Evolutionary conservation across 768 basidiomycete genomes (phyloP).

Genomic region (Trametes maxima): DNA sequence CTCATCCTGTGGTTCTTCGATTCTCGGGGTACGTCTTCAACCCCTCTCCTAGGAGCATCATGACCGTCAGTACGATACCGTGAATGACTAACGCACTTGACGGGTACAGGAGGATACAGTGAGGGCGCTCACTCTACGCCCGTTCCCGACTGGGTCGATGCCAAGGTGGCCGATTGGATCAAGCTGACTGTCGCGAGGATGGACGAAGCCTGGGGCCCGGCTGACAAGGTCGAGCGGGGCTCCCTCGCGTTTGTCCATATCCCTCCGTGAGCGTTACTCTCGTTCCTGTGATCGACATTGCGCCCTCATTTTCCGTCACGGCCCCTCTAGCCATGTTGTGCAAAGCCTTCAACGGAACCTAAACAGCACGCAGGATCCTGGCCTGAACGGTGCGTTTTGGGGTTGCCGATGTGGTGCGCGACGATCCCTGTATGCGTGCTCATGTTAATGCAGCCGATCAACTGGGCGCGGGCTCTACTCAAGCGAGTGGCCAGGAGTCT

Average conservation of each 20-base stretch:
- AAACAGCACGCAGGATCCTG: conserved; percentile 45
- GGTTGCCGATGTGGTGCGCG: neutral
- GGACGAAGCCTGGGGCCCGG: conserved; percentile 60
- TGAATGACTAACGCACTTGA: neutral
- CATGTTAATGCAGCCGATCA: conserved; percentile 45
- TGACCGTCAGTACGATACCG: neutral
- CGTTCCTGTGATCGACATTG: no score
- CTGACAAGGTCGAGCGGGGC: conserved; percentile 43
- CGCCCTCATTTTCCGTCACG: neutral
- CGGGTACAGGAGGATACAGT: conserved; percentile 48
- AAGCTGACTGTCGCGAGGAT: conserved; percentile 51
- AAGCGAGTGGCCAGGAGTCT: conserved; percentile 46
- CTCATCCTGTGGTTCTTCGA: conserved; percentile 80
- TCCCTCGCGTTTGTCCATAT: conserved; percentile 77
- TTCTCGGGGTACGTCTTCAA: conserved; percentile 52
- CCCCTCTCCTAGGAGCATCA: neutral
- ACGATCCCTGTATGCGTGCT: neutral
- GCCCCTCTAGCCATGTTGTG: conserved; percentile 33
- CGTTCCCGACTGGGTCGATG: conserved; percentile 71
- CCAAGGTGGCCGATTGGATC: conserved; percentile 64
- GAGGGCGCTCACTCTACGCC: conserved; percentile 45
- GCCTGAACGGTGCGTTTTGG: conserved; percentile 41
- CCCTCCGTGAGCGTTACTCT: conserved; percentile 54
- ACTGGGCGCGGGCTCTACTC: conserved; percentile 58
- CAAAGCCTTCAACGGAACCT: conserved; percentile 38